phyloP scores from a whole-genome alignment of 2,329 filamentous ascomycete genomes.

The Coniochaeta ligniaria region DNA sequence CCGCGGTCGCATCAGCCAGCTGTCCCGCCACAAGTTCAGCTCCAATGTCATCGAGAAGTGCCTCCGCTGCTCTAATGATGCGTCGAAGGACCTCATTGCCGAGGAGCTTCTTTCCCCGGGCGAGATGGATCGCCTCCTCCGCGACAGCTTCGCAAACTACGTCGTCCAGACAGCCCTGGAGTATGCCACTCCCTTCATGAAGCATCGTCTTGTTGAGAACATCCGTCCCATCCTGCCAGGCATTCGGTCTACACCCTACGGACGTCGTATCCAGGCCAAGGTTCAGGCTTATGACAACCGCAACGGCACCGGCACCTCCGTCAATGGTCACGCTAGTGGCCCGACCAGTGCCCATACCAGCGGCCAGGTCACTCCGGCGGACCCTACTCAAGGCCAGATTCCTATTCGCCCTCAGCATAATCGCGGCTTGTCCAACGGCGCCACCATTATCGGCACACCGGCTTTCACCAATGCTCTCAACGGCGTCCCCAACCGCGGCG shows the following conservation, averaged over 20 bases:
- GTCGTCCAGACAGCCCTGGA: constrained; percentile 95
- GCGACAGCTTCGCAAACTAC: constrained; percentile 94
- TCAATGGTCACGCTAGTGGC: constrained; percentile 37
- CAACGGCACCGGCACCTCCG: constrained; percentile 31
- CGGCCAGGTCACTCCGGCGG: constrained; percentile 44
- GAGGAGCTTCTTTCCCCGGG: constrained; percentile 67
- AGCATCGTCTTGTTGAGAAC: constrained; percentile 69
- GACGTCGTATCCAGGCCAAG: constrained; percentile 88
- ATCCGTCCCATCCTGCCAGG: constrained; percentile 79
- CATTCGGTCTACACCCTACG: constrained; percentile 88
- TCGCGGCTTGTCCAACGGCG: constrained; percentile 34
- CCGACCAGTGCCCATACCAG: constrained; percentile 18
- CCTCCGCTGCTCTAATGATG: constrained; percentile 71
- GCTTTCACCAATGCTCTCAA: constrained; percentile 22
- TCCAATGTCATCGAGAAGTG: constrained; percentile 99
- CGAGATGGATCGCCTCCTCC: constrained; percentile 82
- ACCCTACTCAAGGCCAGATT: constrained; percentile 47
- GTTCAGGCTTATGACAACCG: constrained; percentile 54
- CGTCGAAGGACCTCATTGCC: constrained; percentile 74
- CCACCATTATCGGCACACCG: constrained; percentile 24
- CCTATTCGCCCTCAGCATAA: constrained; percentile 35
- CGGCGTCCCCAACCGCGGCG: constrained; percentile 21
- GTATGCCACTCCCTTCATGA: constrained; percentile 67
- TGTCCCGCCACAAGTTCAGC: constrained; percentile 96
- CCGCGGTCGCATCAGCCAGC: constrained; percentile 59